These are phyloP conservation scores for Eucalyptus shirleyi DNA, from an alignment of 345 rosid genomes.

Conservation along the genomic window DNA sequence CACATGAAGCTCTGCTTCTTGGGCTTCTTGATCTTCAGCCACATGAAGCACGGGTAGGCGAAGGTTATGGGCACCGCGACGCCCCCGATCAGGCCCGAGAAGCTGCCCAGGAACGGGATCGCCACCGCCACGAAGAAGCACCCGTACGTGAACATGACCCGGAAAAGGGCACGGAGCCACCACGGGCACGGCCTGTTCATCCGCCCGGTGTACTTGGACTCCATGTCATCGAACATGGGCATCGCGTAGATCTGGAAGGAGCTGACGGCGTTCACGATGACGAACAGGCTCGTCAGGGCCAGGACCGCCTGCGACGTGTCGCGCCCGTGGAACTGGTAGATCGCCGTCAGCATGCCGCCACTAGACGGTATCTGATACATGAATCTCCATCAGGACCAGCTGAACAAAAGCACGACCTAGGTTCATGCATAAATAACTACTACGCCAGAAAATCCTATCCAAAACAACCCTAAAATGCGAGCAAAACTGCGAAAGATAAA, in stretches of 20 bases:
- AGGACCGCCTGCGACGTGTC: conserved; percentile 2
- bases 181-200: conserved; percentile 5
- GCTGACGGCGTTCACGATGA: conserved; percentile 2
- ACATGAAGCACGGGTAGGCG: conserved; percentile 5
- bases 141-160: conserved; percentile 2
- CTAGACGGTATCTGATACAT: neutral
- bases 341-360: conserved; percentile 7
- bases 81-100: conserved; percentile 5
- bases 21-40: conserved; percentile 8
- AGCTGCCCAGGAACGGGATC: conserved; percentile 3
- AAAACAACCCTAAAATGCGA: neutral
- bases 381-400: neutral
- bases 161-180: conserved; percentile 1
- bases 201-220: conserved; percentile 3
- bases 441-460: neutral
- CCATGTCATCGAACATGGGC: conserved; percentile 8
- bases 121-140: conserved; percentile 8
- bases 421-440: neutral
- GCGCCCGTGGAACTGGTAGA: conserved; percentile 1
- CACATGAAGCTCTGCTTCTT: conserved; percentile 2
- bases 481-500: neutral
- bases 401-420: neutral
- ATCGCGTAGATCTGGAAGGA: conserved; percentile 5
- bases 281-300: conserved; percentile 1
- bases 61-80: conserved; percentile 3